phyloP scores from a whole-genome alignment of 2,329 filamentous ascomycete genomes.

The Colletotrichum sp. region DNA sequence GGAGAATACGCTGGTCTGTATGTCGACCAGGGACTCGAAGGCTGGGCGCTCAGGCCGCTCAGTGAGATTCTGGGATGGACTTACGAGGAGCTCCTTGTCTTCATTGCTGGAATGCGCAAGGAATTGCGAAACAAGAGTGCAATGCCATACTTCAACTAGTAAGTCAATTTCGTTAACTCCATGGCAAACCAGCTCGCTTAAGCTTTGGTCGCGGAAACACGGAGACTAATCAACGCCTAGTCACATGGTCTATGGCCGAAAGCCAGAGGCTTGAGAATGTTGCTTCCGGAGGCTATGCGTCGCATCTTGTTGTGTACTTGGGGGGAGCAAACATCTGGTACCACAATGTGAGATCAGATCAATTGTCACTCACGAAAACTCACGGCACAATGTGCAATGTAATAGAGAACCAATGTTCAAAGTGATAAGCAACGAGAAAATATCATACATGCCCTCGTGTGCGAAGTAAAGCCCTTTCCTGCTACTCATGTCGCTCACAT shows the following conservation, averaged over 20 bases:
- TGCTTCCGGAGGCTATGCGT: neutral
- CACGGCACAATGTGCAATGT: too few relatives aligned
- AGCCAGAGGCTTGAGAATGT: neutral
- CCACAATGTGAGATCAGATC: neutral
- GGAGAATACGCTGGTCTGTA: constrained; percentile 25
- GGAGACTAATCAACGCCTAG: neutral
- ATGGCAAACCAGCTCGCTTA: neutral
- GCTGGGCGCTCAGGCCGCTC: constrained; percentile 30
- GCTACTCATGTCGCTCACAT: too few relatives aligned
- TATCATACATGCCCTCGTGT: too few relatives aligned
- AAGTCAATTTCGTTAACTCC: neutral
- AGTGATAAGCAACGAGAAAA: too few relatives aligned
- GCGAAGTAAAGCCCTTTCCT: too few relatives aligned
- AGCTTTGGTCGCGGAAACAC: neutral
- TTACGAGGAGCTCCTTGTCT: constrained; percentile 25
- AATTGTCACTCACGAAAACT: neutral
- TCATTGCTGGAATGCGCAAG: constrained; percentile 25
- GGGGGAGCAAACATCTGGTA: neutral
- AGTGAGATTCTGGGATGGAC: constrained; percentile 32
- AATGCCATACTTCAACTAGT: constrained; percentile 1
- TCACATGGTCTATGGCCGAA: constrained; percentile 3
- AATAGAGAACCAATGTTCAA: too few relatives aligned
- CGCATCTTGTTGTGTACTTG: neutral
- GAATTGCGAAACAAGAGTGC: neutral
- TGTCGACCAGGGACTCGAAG: constrained; percentile 27